Conservation (phyloP, 2,329 filamentous ascomycete genomes). For the Stachybotrys elegans region DNA sequence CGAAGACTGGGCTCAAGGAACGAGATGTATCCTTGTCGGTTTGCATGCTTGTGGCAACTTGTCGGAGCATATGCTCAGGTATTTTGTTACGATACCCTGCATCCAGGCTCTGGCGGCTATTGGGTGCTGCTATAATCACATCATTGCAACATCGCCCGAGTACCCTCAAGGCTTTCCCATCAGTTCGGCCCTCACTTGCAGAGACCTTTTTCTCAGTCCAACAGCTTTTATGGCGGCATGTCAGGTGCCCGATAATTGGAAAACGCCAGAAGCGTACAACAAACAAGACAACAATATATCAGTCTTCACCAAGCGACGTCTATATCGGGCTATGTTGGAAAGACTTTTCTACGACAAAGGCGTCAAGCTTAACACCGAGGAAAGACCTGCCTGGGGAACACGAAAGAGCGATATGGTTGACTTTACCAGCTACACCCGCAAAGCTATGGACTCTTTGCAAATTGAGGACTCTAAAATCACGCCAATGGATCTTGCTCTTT, state of each 20-base stretch:
- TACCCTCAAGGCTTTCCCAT: conserved; percentile 33
- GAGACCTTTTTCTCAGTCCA: conserved; percentile 17
- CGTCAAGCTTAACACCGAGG: conserved; percentile 7
- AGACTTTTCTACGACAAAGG: conserved; percentile 20
- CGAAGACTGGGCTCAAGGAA: conserved; percentile 18
- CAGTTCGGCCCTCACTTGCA: conserved; percentile 22
- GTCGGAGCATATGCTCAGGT: conserved; percentile 26
- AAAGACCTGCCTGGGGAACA: conserved; percentile 22
- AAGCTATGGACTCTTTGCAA: conserved; percentile 18
- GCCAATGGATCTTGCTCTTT: conserved; percentile 14
- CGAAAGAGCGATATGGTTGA: conserved; percentile 20
- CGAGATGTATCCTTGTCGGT: conserved; percentile 25
- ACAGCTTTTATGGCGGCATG: conserved; percentile 28
- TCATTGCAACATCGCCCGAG: conserved; percentile 23
- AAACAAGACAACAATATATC: conserved; percentile 9
- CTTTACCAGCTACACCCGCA: conserved; percentile 18
- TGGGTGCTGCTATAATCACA: conserved; percentile 29
- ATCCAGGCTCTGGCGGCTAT: conserved; percentile 19
- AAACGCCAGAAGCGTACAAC: conserved; percentile 10
- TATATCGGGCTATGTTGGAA: conserved; percentile 21
- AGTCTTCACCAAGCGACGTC: conserved; percentile 17
- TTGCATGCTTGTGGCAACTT: conserved; percentile 27
- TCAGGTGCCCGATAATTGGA: conserved; percentile 28
- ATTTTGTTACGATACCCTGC: conserved; percentile 16
- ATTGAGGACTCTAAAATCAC: conserved; percentile 12